phyloP scores from a whole-genome alignment of 2,329 filamentous ascomycete species.

The Fusarium lyarnte region DNA sequence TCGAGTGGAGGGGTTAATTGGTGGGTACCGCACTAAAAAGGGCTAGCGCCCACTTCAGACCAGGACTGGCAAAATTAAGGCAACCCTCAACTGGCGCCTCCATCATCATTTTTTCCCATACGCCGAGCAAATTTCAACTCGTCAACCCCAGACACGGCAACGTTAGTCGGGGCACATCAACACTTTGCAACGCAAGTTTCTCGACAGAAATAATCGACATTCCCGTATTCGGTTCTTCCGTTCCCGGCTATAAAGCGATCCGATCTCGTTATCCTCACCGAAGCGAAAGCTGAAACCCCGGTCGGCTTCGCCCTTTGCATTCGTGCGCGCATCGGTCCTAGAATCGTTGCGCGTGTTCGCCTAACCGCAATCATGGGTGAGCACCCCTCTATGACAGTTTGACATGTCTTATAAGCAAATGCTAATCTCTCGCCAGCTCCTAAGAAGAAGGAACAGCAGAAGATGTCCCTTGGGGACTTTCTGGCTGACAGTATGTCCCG shows the following conservation, averaged over 20 bases:
- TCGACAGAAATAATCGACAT: conserved; percentile 19
- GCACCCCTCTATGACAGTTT: conserved; percentile 38
- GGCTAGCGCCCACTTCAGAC: conserved; percentile 55
- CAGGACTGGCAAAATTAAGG: conserved; percentile 55
- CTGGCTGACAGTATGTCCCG: conserved; percentile 82
- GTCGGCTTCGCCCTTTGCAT: conserved; percentile 45
- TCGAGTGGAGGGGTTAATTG: conserved; percentile 27
- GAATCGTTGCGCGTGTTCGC: conserved; percentile 59
- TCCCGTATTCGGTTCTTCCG: background rate
- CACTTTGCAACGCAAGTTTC: conserved; percentile 39
- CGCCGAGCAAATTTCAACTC: conserved; percentile 56
- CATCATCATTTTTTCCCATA: conserved; percentile 51
- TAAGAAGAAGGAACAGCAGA: conserved; percentile 92
- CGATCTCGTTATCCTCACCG: conserved; percentile 18
- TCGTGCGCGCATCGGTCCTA: conserved; percentile 52
- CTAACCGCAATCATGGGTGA: conserved; percentile 71
- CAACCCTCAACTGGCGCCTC: conserved; percentile 52
- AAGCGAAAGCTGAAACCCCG: conserved; percentile 44
- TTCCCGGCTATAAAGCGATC: conserved; percentile 10
- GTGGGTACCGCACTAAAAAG: conserved; percentile 30
- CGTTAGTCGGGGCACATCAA: conserved; percentile 50
- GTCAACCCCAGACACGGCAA: conserved; percentile 55
- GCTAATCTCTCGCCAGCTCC: conserved; percentile 69
- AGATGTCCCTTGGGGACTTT: conserved; percentile 98
- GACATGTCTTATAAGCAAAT: background rate